Percentiles rank a stretch among this genome's conserved stretches.
Conservation (phyloP, 805 yeast genomes). For the Yarrowia deformans region DNA sequence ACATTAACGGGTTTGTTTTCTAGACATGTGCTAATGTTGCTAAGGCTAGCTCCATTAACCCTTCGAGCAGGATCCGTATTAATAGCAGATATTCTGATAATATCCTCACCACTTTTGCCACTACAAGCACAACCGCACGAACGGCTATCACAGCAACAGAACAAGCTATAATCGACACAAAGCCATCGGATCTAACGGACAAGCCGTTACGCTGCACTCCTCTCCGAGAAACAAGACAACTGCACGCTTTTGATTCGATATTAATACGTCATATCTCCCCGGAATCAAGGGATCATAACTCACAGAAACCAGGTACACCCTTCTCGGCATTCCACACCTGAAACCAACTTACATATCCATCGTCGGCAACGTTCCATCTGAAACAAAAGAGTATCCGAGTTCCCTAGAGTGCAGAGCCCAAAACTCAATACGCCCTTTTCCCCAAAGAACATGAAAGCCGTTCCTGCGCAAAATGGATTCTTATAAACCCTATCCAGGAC, state of each 20-base stretch:
- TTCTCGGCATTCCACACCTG: constrained; percentile 2
- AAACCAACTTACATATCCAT: constrained; percentile 19
- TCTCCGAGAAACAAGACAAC: not conserved
- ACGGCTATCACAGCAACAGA: not conserved
- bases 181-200: not conserved
- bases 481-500: constrained; percentile 24
- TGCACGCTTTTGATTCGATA: not conserved
- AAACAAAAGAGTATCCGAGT: constrained; percentile 23
- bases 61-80: not conserved
- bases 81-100: not conserved
- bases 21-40: not conserved
- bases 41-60: not conserved
- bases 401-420: constrained; percentile 21
- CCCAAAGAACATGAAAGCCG: constrained; percentile 30
- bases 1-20: not conserved
- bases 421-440: not conserved
- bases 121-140: not conserved
- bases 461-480: constrained; percentile 28
- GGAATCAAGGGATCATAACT: not conserved
- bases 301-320: not conserved
- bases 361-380: constrained; percentile 13
- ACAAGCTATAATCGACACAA: constrained; percentile 7
- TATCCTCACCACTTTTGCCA: constrained; percentile 5
- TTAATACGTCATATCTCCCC: not conserved
- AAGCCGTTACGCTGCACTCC: not conserved